Evolutionary conservation across 2,329 filamentous ascomycete species (phyloP), one percentile per base, ranked within the genome.

Genomic region (Annulohypoxylon truncatum): DNA sequence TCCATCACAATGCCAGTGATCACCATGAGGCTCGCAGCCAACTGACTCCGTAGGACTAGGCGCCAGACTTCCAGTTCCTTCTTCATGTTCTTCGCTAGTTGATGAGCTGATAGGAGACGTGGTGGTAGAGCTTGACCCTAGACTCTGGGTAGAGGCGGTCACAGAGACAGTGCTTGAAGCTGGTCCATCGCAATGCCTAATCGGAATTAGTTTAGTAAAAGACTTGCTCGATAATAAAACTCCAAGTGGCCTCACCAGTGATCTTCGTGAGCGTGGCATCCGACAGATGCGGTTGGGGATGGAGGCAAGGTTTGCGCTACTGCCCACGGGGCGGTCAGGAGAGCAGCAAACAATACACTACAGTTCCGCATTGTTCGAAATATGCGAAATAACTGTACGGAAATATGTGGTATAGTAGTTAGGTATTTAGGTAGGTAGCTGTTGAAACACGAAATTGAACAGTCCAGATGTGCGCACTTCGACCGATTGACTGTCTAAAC

Each of bases 181-280:
- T 4, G 66, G 57, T 7, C 60, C 68, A 24, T 71, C 61, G 18
- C 66, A 67, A 35, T 69, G 63, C 64, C 67, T 65, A 26, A 22
- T 3, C 3, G 22, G 9, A 31, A 15, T 48, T 24, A 54, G 42
- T 38, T 13, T 9, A 12, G 18, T 15, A 2, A 6, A 9, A 20
- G 24, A 10, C 33, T 28, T 48, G 13, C 4, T 2, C 6, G 6
- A 12, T 26, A 5, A 8, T 31, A 9, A 13, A 31, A 15, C 9
- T 6, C 20, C 8, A 13, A 26, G 28, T 20, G 6, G 10, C 26
- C 63, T 51, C 20, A 68, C 66, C 78, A 80, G 73, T 81, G 79
- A 67, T 81, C 79, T n/a, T 72, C 76, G 50, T 81, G 80, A 12
- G 79, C 71, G 48, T 76, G 72, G 64, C 79, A 81, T n/a, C 75